Evolutionary conservation across 352 stramenopile genomes (phyloP), one percentile per base, ranked within the genome.

Genomic region (Globisporangium abappressorium): DNA sequence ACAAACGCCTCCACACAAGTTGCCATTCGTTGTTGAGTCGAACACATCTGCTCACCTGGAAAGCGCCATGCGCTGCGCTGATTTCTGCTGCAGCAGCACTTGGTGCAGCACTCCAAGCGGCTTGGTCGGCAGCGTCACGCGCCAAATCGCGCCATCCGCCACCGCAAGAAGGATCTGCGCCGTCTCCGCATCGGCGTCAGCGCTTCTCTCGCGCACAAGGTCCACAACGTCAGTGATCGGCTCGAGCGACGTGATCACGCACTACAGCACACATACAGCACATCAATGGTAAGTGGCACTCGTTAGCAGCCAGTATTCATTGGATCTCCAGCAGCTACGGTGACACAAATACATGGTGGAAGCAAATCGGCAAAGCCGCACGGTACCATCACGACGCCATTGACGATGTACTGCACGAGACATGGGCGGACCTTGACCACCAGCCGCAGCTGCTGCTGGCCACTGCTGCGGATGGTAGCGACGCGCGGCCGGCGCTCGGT

Each of bases 391-490:
- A 90, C 57, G 14, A 70, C 58, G 9, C 75, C 74, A 41, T 80
- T 72, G 14, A 75, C 74, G 20, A 92, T 64, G 54, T 76, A 82
- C 55, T 92, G 84, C 58, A 86, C 63, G 51, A 89, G 58, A 0
- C 12, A 67, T 3, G 82, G 62, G 5, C 80, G 78, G 28, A 89
- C 70, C 70, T 89, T 87, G 36, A 78, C 79, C 2, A 77, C 65
- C 3, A 78, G 64, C 20, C 46, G 71, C 12, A 76, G 4, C 15
- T 66, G 7, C 11, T 36, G 6, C 6, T n/a, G 56, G 1, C 4
- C 0, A 0, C 14, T n/a, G 11, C 38, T 61, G 15, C 0, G 22
- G 7, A 88, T 67, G 28, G 62, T 38, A 24, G 80, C 43, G 36
- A 81, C 28, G 5, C 79, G 65, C 34, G 77, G 80, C 26, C 56